phyloP scores from a whole-genome alignment of 805 yeast species.

The Lachancea nothofagi region DNA sequence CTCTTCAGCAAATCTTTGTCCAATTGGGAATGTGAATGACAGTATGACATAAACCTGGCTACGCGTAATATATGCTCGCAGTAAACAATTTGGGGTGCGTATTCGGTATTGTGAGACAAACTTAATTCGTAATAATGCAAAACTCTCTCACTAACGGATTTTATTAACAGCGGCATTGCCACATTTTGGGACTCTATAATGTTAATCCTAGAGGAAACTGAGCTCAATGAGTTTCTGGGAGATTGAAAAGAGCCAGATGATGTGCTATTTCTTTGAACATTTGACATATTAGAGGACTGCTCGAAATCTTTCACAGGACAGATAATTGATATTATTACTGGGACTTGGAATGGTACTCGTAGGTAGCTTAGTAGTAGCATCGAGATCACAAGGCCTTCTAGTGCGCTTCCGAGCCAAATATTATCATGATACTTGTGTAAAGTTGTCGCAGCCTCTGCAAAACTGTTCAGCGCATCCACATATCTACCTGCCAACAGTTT shows the following conservation, averaged over 20 bases:
- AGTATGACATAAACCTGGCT: conserved; percentile 51
- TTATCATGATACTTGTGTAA: conserved; percentile 63
- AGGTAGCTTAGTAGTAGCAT: conserved; percentile 54
- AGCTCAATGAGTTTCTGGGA: conserved; percentile 44
- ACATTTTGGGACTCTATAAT: conserved; percentile 20
- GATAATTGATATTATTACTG: conserved; percentile 28
- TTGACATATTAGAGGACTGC: conserved; percentile 1
- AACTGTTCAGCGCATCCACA: conserved; percentile 60
- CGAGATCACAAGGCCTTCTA: conserved; percentile 76
- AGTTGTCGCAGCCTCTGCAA: conserved; percentile 63
- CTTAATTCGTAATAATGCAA: conserved; percentile 47
- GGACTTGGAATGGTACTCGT: conserved; percentile 31
- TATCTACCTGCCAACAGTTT: conserved; percentile 76
- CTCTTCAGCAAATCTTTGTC: conserved; percentile 12
- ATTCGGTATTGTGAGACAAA: conserved; percentile 56
- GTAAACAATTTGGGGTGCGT: conserved; percentile 75
- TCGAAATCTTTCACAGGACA: conserved; percentile 30
- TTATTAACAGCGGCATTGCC: conserved; percentile 35
- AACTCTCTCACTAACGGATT: conserved; percentile 36
- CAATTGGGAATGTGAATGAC: conserved; percentile 38
- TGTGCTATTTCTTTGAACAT: conserved; percentile 22
- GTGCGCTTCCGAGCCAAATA: conserved; percentile 81
- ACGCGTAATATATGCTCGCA: conserved; percentile 66
- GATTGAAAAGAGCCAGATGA: conserved; percentile 36
- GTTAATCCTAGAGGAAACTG: conserved; percentile 9